These are phyloP conservation scores for Galerina marginata DNA, from an alignment of 768 basidiomycete genomes.

Conservation along the genomic window DNA sequence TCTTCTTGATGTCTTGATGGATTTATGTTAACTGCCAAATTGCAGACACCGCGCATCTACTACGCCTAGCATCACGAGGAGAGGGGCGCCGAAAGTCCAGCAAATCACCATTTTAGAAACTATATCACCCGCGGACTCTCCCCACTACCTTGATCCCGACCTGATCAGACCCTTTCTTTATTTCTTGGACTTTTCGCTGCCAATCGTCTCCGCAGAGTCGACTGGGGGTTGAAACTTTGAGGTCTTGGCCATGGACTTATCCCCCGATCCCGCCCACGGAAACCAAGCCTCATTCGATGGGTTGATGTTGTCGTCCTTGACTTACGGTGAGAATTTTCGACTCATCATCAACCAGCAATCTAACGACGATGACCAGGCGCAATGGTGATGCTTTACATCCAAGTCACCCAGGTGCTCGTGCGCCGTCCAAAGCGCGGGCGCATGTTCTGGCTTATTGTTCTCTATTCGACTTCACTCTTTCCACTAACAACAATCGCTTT, in stretches of 20 bases:
- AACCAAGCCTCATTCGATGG: conserved; percentile 42
- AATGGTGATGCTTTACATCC: conserved; percentile 44
- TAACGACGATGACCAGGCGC: conserved; percentile 34
- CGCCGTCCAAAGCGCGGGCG: conserved; percentile 40
- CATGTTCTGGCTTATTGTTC: conserved; percentile 38
- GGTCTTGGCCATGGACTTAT: conserved; percentile 8
- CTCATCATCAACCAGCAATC: not conserved
- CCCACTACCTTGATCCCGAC: conserved; percentile 9
- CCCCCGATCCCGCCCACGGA: not conserved
- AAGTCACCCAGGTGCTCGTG: conserved; percentile 39
- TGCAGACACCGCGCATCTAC: conserved; percentile 16
- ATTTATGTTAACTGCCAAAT: conserved; percentile 14
- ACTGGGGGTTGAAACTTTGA: conserved; percentile 10
- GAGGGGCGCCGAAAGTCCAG: conserved; percentile 7
- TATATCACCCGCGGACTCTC: conserved; percentile 17
- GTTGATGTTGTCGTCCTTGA: conserved; percentile 34
- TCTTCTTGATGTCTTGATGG: conserved; percentile 22
- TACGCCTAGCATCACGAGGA: conserved; percentile 18
- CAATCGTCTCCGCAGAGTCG: not conserved
- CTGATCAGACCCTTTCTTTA: conserved; percentile 2
- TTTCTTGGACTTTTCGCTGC: conserved; percentile 9
- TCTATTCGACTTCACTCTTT: conserved; percentile 38
- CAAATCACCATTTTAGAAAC: conserved; percentile 7
- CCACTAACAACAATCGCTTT: conserved; percentile 37
- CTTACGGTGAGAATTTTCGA: conserved; percentile 34